Base-by-base conservation (phyloP, 306 rosid genomes). In the Trichosanthes cucumerina region DNA sequence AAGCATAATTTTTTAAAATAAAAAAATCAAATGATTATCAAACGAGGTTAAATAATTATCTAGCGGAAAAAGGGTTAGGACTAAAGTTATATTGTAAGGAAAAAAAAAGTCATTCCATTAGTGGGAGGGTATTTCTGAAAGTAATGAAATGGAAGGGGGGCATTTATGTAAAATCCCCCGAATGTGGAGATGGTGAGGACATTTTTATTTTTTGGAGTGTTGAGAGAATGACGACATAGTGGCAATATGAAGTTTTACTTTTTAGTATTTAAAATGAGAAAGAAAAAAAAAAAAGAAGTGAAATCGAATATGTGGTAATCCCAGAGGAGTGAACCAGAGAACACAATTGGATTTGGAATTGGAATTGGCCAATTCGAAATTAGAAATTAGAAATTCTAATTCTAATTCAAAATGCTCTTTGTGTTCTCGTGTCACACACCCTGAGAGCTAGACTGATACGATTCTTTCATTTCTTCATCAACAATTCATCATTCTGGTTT, bases 341-440 rank as follows among this genome's bases (percentile, higher is more conserved):
- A 76, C 86, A 62, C 83, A 69, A 2, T 18, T 16, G n/a, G 19
- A 38, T 23, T 56, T 63, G 68, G 15, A 4, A 23, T 47, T 41
- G 47, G 26, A 39, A 16, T 49, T 41, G 33, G n/a, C n/a, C n/a
- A n/a, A n/a, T n/a, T n/a, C n/a, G n/a, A n/a, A n/a, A n/a, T n/a
- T n/a, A n/a, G n/a, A n/a, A n/a, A n/a, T n/a, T n/a, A n/a, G n/a
- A n/a, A 28, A 28, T 28, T 28, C 33, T 28, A 28, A 28, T 28
- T 28, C 33, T 7, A 6, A 23, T 23, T 2, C 56, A 31, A 19
- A 77, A 68, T 62, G 12, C 26, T 10, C 18, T 2, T 66, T 82
- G 84, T 82, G 85, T 82, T 84, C 88, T 87, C 88, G 82, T 82
- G 86, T 80, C 85, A 87, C 88, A n/a, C n/a, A n/a, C n/a, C n/a